A percentile compares a stretch with the other conserved stretches of the same genome.
Conservation (phyloP, 2,329 filamentous ascomycete species). For the Apiospora sp. region DNA sequence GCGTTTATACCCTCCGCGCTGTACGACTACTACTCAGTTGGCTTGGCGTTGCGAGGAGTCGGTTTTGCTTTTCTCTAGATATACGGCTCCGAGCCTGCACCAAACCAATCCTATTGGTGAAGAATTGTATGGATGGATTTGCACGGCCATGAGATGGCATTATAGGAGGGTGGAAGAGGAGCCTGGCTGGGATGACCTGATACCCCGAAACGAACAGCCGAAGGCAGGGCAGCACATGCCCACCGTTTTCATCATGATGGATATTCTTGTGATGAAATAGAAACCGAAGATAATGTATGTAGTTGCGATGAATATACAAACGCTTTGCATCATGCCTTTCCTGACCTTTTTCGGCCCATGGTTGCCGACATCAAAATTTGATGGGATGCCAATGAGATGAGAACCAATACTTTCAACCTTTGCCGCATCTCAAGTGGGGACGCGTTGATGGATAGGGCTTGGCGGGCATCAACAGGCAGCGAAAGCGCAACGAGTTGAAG, state of each 20-base stretch:
- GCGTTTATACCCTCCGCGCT: neutral
- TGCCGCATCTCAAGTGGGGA: neutral
- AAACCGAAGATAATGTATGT: neutral
- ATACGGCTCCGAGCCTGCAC: neutral
- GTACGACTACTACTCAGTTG: constrained; percentile 2
- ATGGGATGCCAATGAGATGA: neutral
- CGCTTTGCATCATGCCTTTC: neutral
- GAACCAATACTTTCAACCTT: neutral
- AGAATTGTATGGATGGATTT: neutral
- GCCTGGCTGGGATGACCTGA: neutral
- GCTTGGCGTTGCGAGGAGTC: neutral
- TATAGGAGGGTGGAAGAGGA: neutral
- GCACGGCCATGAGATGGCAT: neutral
- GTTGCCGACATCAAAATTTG: neutral
- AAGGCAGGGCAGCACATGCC: neutral
- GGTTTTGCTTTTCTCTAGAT: neutral
- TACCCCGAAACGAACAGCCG: neutral
- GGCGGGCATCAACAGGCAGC: neutral
- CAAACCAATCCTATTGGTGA: neutral
- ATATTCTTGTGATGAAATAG: constrained; percentile 11
- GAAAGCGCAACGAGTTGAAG: no score
- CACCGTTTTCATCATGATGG: neutral
- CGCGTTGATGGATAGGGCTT: neutral
- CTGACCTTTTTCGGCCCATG: neutral
- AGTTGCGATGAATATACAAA: constrained; percentile 1